Evolutionary conservation across 1,139 yeast genomes (phyloP).

Genomic region (Yamadazyma sp.): DNA sequence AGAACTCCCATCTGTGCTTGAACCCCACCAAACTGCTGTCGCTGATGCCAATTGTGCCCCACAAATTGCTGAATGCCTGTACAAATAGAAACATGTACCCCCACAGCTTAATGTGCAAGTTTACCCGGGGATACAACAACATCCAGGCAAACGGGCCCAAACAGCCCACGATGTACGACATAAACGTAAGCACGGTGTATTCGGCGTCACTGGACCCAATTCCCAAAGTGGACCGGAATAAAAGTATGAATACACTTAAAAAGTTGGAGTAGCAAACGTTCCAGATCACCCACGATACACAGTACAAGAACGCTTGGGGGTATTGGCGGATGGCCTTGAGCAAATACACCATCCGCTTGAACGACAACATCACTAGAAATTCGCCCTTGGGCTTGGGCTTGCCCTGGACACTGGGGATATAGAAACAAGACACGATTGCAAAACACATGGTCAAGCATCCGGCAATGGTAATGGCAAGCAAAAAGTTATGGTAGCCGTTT

Average conservation of each 20-base stretch:
- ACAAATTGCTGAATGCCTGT: constrained; percentile 36
- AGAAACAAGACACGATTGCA: constrained; percentile 26
- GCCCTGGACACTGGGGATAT: constrained; percentile 35
- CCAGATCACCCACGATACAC: constrained; percentile 48
- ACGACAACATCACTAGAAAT: constrained; percentile 22
- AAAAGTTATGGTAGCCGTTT: constrained; percentile 35
- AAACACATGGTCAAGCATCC: constrained; percentile 36
- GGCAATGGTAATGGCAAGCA: constrained; percentile 42
- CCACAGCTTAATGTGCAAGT: constrained; percentile 33
- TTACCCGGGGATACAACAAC: constrained; percentile 29
- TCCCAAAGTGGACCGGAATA: constrained; percentile 45
- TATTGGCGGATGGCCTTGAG: constrained; percentile 27
- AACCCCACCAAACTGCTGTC: constrained; percentile 30
- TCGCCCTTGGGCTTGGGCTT: constrained; percentile 26
- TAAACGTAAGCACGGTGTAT: constrained; percentile 41
- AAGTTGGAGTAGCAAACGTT: constrained; percentile 39
- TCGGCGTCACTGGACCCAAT: constrained; percentile 40
- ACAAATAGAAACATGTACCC: constrained; percentile 31
- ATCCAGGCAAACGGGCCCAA: constrained; percentile 42
- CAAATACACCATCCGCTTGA: constrained; percentile 26
- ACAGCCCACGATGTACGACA: constrained; percentile 36
- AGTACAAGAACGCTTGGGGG: constrained; percentile 39
- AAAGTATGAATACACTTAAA: constrained; percentile 34
- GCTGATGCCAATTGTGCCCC: constrained; percentile 45
- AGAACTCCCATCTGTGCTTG: constrained; percentile 46